These are phyloP conservation scores for Diaporthe aspalathi DNA, from an alignment of 2,329 filamentous ascomycete species.

Conservation along the genomic window DNA sequence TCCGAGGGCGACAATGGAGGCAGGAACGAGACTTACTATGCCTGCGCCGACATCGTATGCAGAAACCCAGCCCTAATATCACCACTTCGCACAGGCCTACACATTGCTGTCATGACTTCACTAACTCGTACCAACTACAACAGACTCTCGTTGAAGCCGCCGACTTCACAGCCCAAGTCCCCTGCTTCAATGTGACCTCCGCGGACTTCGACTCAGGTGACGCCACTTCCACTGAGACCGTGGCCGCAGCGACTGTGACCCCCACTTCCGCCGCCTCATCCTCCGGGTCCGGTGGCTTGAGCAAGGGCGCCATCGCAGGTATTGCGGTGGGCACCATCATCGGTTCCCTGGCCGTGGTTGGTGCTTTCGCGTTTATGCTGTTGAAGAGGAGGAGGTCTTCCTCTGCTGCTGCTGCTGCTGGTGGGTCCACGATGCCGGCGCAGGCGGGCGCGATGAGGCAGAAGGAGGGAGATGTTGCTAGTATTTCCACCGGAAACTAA, in stretches of 20 bases:
- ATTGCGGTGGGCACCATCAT: slow-evolving; percentile 51
- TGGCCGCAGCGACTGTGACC: slow-evolving; percentile 23
- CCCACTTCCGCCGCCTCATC: slow-evolving; percentile 6
- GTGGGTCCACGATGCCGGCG: background rate
- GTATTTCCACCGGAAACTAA: slow-evolving; percentile 9
- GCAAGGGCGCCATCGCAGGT: slow-evolving; percentile 50
- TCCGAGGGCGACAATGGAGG: slow-evolving; percentile 52
- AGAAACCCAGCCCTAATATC: background rate
- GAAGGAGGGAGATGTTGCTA: slow-evolving; percentile 21
- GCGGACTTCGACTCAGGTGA: slow-evolving; percentile 46
- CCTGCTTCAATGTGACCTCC: slow-evolving; percentile 53
- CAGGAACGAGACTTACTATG: slow-evolving; percentile 51
- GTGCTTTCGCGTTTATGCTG: slow-evolving; percentile 46
- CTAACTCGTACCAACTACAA: background rate
- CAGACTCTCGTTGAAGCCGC: slow-evolving; percentile 49
- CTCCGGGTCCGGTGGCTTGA: slow-evolving; percentile 44
- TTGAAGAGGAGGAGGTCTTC: slow-evolving; percentile 40
- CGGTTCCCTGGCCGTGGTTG: slow-evolving; percentile 47
- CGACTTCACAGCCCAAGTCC: slow-evolving; percentile 46
- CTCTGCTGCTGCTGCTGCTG: background rate
- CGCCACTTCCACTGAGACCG: slow-evolving; percentile 41
- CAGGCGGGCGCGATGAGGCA: slow-evolving; percentile 3
- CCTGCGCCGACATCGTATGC: slow-evolving; percentile 53
- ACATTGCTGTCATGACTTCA: background rate
- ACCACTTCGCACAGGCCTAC: background rate